A percentile compares a stretch with the other conserved stretches of the same genome.
Evolutionary conservation across 2,329 filamentous ascomycete species (phyloP).

Genomic region (Colletotrichum simmondsii): DNA sequence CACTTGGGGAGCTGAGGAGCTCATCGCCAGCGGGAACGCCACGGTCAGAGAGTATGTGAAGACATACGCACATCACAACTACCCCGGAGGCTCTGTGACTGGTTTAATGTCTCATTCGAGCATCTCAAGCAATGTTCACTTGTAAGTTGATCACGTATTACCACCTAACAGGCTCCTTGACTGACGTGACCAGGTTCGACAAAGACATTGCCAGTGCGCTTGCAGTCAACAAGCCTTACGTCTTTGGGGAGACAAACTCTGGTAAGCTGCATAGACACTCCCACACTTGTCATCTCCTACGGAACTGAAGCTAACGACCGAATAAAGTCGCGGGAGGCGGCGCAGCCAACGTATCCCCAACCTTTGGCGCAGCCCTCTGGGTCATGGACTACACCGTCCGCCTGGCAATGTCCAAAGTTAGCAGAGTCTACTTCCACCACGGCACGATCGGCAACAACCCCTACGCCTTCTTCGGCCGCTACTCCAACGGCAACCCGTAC

Average conservation of each 20-base stretch:
- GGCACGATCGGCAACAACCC: slow-evolving; percentile 62
- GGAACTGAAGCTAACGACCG: not conserved
- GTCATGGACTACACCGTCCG: slow-evolving; percentile 48
- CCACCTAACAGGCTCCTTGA: not conserved
- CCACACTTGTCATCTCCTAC: not conserved
- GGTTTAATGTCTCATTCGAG: slow-evolving; percentile 57
- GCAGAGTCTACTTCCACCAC: slow-evolving; percentile 58
- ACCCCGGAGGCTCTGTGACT: slow-evolving; percentile 54
- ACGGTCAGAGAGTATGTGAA: slow-evolving; percentile 51
- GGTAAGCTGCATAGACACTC: slow-evolving; percentile 42
- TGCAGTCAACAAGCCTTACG: slow-evolving; percentile 52
- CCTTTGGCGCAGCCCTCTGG: slow-evolving; percentile 53
- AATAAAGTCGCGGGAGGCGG: slow-evolving; percentile 12
- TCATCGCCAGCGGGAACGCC: slow-evolving; percentile 49
- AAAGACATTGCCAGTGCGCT: slow-evolving; percentile 52
- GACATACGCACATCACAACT: slow-evolving; percentile 59
- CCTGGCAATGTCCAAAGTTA: slow-evolving; percentile 21
- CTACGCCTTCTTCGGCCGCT: slow-evolving; percentile 60
- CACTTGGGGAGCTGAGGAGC: slow-evolving; percentile 50
- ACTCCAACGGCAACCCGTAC: slow-evolving; percentile 61
- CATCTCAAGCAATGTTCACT: slow-evolving; percentile 47
- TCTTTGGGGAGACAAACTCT: slow-evolving; percentile 63
- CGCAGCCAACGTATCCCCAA: slow-evolving; percentile 39
- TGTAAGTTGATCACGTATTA: not conserved
- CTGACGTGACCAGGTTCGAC: slow-evolving; percentile 47